Evolutionary conservation across 2,329 filamentous ascomycete species (phyloP), one percentile per base, ranked within the genome.

Genomic region (Camptophora hylomeconis): DNA sequence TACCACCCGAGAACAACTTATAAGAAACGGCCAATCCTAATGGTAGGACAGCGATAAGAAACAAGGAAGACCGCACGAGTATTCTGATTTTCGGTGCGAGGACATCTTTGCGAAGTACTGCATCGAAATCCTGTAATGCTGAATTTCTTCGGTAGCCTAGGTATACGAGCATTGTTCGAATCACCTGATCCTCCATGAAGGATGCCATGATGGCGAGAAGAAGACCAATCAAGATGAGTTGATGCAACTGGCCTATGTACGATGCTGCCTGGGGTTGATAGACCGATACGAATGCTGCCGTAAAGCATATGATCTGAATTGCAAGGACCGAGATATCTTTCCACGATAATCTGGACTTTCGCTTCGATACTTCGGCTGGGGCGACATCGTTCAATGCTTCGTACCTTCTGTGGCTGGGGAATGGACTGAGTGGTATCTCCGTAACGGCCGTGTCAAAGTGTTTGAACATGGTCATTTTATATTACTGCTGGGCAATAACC

Each of bases 231-330:
- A 25, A 20, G 20, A 39, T 33, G 8, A 37, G 25, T 24, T 39
- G 36, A 11, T 37, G 36, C 13, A 35, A 33, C 24, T 39, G 30
- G 8, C 36, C 36, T 17, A 37, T n/a, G n/a, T n/a, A n/a, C n/a
- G n/a, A n/a, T n/a, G n/a, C n/a, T n/a, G n/a, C n/a, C n/a, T n/a
- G n/a, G n/a, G n/a, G n/a, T n/a, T n/a, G n/a, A n/a, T n/a, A n/a
- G n/a, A n/a, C n/a, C n/a, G n/a, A n/a, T n/a, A n/a, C n/a, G n/a
- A n/a, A n/a, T n/a, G n/a, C n/a, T n/a, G n/a, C n/a, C n/a, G n/a
- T n/a, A n/a, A n/a, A n/a, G n/a, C n/a, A n/a, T n/a, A n/a, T n/a
- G n/a, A n/a, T n/a, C n/a, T n/a, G n/a, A n/a, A n/a, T n/a, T n/a
- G n/a, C n/a, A n/a, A n/a, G n/a, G n/a, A n/a, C n/a, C n/a, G n/a